A percentile compares a stretch with the other conserved stretches of the same genome.
phyloP scores from a whole-genome alignment of 2,329 filamentous ascomycete species.

The Botrytis tulipae region DNA sequence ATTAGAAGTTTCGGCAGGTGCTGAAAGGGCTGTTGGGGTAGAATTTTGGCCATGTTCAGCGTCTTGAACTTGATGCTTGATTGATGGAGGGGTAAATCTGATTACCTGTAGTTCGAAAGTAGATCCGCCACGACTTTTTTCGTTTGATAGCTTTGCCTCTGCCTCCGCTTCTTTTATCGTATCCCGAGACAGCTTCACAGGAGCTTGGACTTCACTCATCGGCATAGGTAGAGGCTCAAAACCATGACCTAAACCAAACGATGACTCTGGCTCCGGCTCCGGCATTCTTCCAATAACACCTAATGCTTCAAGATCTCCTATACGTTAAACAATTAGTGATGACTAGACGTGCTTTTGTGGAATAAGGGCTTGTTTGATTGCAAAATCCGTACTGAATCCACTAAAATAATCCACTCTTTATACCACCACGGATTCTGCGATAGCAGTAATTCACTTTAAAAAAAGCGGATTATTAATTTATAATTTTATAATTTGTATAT shows the following conservation, averaged over 20 bases:
- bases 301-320: constrained; percentile 5
- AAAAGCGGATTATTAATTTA: no score
- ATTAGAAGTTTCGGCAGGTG: neutral
- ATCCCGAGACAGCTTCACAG: neutral
- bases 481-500: no score
- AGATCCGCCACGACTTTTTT: neutral
- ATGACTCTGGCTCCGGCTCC: neutral
- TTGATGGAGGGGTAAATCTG: neutral
- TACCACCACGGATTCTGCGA: no score
- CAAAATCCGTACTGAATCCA: no score
- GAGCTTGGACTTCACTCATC: neutral
- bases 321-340: no score
- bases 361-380: no score
- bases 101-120: neutral
- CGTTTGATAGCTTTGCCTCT: neutral
- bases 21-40: no score
- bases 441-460: no score
- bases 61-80: neutral
- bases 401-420: no score
- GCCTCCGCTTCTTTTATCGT: neutral
- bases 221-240: neutral
- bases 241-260: neutral
- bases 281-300: neutral
- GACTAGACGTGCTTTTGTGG: neutral
- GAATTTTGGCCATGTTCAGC: no score